Conservation (phyloP, 345 rosid species). For the Iberis pinnata region DNA sequence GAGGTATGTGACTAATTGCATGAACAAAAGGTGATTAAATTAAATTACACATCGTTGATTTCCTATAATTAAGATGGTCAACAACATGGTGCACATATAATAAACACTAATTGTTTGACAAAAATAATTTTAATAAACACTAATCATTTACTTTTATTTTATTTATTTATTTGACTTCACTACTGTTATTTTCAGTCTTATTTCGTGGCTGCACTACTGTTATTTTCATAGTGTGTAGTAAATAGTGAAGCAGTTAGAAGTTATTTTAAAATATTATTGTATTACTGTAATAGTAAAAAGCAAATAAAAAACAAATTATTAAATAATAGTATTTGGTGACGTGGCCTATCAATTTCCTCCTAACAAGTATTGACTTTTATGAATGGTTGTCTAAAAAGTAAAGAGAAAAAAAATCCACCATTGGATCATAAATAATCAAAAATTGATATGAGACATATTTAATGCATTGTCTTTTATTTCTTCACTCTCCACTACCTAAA, state of each 20-base stretch:
- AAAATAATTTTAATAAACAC: too few relatives aligned
- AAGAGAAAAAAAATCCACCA: constrained; percentile 19
- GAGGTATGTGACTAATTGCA: too few relatives aligned
- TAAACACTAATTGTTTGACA: too few relatives aligned
- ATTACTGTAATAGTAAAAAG: constrained; percentile 1
- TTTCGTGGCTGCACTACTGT: too few relatives aligned
- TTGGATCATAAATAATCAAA: constrained; percentile 20
- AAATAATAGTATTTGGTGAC: constrained; percentile 5
- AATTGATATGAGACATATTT: constrained; percentile 21
- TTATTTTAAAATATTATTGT: not conserved
- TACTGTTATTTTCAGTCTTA: too few relatives aligned
- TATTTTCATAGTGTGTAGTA: not conserved
- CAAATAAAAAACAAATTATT: not conserved
- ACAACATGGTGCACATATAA: too few relatives aligned
- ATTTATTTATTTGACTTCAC: too few relatives aligned
- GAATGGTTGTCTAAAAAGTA: constrained; percentile 25
- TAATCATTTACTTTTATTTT: too few relatives aligned
- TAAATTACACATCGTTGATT: too few relatives aligned
- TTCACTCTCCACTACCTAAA: constrained; percentile 20
- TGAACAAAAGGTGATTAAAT: too few relatives aligned
- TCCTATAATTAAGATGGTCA: too few relatives aligned
- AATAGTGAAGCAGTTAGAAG: not conserved
- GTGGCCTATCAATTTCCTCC: constrained; percentile 14
- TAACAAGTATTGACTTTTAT: constrained; percentile 26
- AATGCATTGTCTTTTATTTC: constrained; percentile 25